Evolutionary conservation across 108 stramenopile species (phyloP).

Genomic region (Seminavis robusta): DNA sequence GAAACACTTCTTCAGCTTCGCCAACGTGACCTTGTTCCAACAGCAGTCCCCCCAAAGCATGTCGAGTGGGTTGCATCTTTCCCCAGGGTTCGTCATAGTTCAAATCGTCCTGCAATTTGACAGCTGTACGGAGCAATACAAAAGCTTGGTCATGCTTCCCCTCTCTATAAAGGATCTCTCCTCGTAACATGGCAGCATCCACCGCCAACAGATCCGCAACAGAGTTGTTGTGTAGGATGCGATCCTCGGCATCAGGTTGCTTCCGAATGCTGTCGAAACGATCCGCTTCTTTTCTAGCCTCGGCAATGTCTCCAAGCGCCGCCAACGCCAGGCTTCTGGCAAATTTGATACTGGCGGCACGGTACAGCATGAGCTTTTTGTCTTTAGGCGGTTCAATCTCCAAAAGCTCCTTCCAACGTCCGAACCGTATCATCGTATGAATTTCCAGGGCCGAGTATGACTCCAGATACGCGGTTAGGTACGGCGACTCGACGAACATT

Average conservation of each 20-base stretch:
- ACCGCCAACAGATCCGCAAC: conserved; percentile 65
- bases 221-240: conserved; percentile 85
- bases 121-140: conserved; percentile 57
- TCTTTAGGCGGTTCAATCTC: conserved; percentile 53
- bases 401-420: conserved; percentile 77
- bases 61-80: conserved; percentile 87
- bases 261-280: conserved; percentile 54
- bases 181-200: conserved; percentile 75
- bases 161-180: conserved; percentile 82
- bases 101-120: conserved; percentile 73
- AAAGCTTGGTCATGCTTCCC: conserved; percentile 73
- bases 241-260: conserved; percentile 52
- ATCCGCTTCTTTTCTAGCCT: conserved; percentile 61
- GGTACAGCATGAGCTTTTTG: conserved; percentile 68
- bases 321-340: conserved; percentile 69
- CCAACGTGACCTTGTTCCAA: conserved; percentile 65
- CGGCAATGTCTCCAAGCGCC: conserved; percentile 38
- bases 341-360: conserved; percentile 59
- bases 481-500: conserved; percentile 62
- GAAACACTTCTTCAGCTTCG: conserved; percentile 68
- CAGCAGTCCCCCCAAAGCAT: conserved; percentile 82
- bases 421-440: conserved; percentile 83
- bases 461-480: conserved; percentile 74
- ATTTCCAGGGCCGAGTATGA: conserved; percentile 78
- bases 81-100: conserved; percentile 90